Percentiles rank a stretch among this genome's conserved stretches.
These are phyloP conservation scores for Xylaria sp. DNA, from an alignment of 2,329 filamentous ascomycete genomes.

Conservation along the genomic window DNA sequence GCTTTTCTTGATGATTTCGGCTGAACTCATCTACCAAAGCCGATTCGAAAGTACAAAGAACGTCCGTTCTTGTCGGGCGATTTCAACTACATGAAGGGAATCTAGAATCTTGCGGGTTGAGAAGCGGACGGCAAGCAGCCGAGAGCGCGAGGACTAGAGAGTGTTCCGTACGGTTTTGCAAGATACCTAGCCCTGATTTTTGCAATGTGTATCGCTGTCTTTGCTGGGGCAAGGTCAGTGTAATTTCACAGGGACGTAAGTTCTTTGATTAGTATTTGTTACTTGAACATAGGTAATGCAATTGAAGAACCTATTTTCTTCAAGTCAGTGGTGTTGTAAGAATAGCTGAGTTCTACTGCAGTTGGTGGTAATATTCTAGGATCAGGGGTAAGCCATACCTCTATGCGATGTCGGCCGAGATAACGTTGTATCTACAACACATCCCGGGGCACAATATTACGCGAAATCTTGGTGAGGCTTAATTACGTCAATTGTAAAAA, in stretches of 20 bases:
- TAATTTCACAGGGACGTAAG: slow-evolving; percentile 27
- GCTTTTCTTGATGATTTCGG: slow-evolving; percentile 19
- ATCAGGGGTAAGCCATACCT: too few relatives aligned
- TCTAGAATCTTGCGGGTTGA: background rate
- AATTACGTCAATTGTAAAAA: too few relatives aligned
- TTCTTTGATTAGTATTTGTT: slow-evolving; percentile 35
- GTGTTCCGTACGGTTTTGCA: background rate
- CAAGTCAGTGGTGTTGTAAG: background rate
- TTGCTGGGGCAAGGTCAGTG: slow-evolving; percentile 19
- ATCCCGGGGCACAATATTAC: too few relatives aligned
- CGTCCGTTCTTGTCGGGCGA: slow-evolving; percentile 2
- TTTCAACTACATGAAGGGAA: slow-evolving; percentile 6
- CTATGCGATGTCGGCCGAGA: too few relatives aligned
- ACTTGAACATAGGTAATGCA: slow-evolving; percentile 31
- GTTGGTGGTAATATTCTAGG: background rate
- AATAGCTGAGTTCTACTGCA: background rate
- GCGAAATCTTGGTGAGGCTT: too few relatives aligned
- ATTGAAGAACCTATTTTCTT: slow-evolving; percentile 24
- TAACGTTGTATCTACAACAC: too few relatives aligned
- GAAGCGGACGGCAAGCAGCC: background rate
- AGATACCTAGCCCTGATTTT: slow-evolving; percentile 11
- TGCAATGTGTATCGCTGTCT: slow-evolving; percentile 26
- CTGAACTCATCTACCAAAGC: slow-evolving; percentile 21
- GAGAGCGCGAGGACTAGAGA: slow-evolving; percentile 1
- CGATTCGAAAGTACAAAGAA: slow-evolving; percentile 4